phyloP scores from a whole-genome alignment of 495 filamentous ascomycete genomes.

The Amorphotheca resinae region DNA sequence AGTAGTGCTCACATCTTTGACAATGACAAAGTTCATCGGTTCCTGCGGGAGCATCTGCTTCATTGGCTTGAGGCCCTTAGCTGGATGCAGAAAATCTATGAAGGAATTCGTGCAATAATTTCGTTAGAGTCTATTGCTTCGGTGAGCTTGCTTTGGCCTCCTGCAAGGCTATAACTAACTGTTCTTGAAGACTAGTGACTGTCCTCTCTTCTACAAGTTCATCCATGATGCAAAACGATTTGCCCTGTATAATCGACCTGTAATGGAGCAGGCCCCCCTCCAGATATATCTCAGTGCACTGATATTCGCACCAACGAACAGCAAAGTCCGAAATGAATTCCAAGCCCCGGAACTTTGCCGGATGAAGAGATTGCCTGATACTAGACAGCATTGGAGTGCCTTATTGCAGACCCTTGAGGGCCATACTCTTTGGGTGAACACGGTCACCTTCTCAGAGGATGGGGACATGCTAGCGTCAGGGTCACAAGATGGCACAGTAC shows the following conservation, averaged over 20 bases:
- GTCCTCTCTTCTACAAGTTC: neutral
- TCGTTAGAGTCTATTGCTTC: conserved; percentile 2
- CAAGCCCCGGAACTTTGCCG: neutral
- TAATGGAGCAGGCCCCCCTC: conserved; percentile 19
- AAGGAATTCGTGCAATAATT: conserved; percentile 3
- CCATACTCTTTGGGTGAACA: neutral
- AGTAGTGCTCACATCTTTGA: neutral
- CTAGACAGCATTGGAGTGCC: neutral
- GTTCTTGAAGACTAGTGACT: neutral
- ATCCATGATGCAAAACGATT: conserved; percentile 7
- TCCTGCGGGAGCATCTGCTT: neutral
- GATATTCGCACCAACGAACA: neutral
- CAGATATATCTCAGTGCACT: conserved; percentile 19
- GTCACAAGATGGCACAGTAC: conserved; percentile 1
- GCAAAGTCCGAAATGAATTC: neutral
- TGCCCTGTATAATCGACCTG: conserved; percentile 2
- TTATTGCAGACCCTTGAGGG: conserved; percentile 3
- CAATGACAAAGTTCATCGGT: conserved; percentile 1
- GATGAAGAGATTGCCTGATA: neutral
- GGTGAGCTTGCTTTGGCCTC: conserved; percentile 1
- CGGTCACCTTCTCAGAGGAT: conserved; percentile 5
- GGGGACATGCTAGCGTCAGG: neutral
- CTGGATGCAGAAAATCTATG: conserved; percentile 1
- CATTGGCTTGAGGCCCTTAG: conserved; percentile 4
- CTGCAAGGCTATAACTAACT: neutral